Evolutionary conservation across 2,329 filamentous ascomycete species (phyloP).

Genomic region (Neobulgaria alba): DNA sequence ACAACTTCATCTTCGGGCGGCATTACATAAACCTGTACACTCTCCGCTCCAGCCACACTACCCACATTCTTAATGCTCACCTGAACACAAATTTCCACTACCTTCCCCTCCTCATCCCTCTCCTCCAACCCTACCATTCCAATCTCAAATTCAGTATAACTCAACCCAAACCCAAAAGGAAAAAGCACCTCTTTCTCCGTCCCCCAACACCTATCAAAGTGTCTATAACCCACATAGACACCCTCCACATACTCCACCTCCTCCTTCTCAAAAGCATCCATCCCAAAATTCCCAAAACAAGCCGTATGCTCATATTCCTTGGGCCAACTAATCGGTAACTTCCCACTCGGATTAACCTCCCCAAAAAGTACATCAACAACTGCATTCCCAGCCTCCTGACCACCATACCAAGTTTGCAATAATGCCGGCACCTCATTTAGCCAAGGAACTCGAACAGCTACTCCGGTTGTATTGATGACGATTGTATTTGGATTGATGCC

Average conservation of each 20-base stretch:
- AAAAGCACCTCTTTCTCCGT: conserved; percentile 50
- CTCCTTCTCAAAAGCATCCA: conserved; percentile 53
- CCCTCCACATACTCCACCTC: conserved; percentile 59
- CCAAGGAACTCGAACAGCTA: conserved; percentile 61
- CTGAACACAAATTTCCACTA: conserved; percentile 34
- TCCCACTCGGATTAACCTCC: conserved; percentile 63
- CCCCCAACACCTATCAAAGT: conserved; percentile 63
- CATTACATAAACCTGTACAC: conserved; percentile 49
- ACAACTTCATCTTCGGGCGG: conserved; percentile 42
- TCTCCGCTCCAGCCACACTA: conserved; percentile 40
- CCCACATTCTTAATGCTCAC: conserved; percentile 59
- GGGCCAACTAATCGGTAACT: conserved; percentile 66
- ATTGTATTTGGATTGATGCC: conserved; percentile 60
- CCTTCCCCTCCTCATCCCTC: conserved; percentile 35
- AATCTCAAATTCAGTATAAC: conserved; percentile 62
- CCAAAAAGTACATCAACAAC: conserved; percentile 72
- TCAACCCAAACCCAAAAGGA: conserved; percentile 72
- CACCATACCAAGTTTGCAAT: conserved; percentile 75
- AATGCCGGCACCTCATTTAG: conserved; percentile 41
- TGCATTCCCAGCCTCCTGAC: conserved; percentile 74
- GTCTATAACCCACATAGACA: conserved; percentile 72
- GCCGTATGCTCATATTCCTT: conserved; percentile 59
- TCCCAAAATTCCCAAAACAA: conserved; percentile 68
- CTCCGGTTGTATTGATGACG: conserved; percentile 70
- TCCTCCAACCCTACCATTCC: conserved; percentile 28